Conservation (phyloP, 2,329 filamentous ascomycete species). For the Diplodia intermedia region DNA sequence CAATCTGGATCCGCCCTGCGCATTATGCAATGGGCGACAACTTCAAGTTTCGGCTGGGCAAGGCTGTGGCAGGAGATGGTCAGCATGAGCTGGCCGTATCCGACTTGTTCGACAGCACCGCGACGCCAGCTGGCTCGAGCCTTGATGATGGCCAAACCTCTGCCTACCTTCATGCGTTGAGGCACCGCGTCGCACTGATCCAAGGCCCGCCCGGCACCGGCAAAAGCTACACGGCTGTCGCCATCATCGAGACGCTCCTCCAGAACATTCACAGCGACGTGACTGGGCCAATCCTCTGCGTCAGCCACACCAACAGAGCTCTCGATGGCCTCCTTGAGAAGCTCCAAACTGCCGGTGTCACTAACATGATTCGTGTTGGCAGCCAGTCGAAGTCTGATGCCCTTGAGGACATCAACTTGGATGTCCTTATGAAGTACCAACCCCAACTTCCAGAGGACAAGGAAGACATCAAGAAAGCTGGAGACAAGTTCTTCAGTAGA, state of each 20-base stretch:
- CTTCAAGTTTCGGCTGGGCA: slow-evolving; percentile 38
- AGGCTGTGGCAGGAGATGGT: slow-evolving; percentile 31
- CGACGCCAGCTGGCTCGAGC: slow-evolving; percentile 35
- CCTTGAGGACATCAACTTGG: slow-evolving; percentile 60
- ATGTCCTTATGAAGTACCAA: background rate
- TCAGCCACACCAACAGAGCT: slow-evolving; percentile 61
- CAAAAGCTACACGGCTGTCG: slow-evolving; percentile 67
- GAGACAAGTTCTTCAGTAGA: background rate
- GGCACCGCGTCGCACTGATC: slow-evolving; percentile 61
- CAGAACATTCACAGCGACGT: slow-evolving; percentile 44
- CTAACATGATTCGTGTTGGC: slow-evolving; percentile 67
- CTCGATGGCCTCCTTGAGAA: slow-evolving; percentile 67
- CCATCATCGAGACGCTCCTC: slow-evolving; percentile 64
- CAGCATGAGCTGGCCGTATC: background rate
- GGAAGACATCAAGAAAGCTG: background rate
- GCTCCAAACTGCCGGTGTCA: slow-evolving; percentile 56
- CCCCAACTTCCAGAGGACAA: background rate
- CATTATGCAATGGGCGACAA: background rate
- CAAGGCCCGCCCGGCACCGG: slow-evolving; percentile 76
- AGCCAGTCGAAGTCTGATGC: slow-evolving; percentile 62
- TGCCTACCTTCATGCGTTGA: slow-evolving; percentile 63
- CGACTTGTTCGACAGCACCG: background rate
- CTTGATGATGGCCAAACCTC: slow-evolving; percentile 60
- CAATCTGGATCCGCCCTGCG: background rate
- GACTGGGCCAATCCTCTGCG: slow-evolving; percentile 56